Base-by-base conservation (phyloP, 257 asterid genomes). In the Primulina eburnea region DNA sequence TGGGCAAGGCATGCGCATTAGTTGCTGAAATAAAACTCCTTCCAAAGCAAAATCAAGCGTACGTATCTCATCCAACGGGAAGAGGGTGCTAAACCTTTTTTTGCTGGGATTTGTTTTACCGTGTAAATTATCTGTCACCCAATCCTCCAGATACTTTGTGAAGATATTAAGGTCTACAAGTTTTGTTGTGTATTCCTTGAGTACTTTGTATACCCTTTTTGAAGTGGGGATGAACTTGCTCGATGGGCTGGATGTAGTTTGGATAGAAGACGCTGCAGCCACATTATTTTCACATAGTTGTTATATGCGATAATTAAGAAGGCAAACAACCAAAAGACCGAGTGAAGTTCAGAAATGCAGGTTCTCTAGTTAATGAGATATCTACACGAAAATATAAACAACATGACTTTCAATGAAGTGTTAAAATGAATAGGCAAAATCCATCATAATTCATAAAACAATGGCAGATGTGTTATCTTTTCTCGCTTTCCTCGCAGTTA, bases 1-100 rank as follows among this genome's bases (percentile, higher is more conserved):
- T 6, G 89, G 85, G 63, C 63, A 75, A 38, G 97, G 96, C 97
- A 90, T 90, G 59, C 97, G 97, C 34, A 87, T 76, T n/a, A 90
- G 84, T 81, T 87, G 96, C 77, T 90, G 97, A 80, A 90, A 89
- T 70, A 80, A 20, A 64, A 90, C 75, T 18, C 94, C 90, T 72
- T 90, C 97, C 76, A 90, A 74, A 34, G 97, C 92, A 60, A 71
- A 90, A 79, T 90, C 97, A 12, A 90, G 85, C 35, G 83, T 80
- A 14, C 79, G 83, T 21, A 90, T 68, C 30, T 87, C 92, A 17
- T 87, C 96, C 52, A 82, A 77, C 8, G 60, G 69, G 79, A 88
- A 90, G 60, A 90, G 92, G 53, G 92, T 68, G 72, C 72, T 71
- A 68, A 83, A 82, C 69, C 70, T 70, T 7, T 59, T 69, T 61